Conservation (phyloP, 2,329 filamentous ascomycete genomes). For the Colletotrichum phormii region DNA sequence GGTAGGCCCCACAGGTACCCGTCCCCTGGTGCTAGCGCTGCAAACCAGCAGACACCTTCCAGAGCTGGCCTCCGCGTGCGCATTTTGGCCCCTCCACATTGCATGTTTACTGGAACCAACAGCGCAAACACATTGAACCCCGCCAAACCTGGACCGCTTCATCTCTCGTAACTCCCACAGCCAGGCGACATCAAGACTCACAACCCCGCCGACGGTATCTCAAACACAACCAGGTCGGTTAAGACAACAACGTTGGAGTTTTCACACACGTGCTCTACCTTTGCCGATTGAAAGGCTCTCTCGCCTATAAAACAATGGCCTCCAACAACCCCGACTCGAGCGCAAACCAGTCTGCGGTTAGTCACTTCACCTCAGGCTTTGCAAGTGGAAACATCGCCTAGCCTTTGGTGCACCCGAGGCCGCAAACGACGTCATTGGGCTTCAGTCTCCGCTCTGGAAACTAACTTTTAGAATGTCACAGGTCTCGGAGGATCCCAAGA, state of each 20-base stretch:
- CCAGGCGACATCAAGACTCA: not conserved
- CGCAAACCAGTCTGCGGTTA: constrained; percentile 49
- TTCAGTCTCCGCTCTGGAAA: not conserved
- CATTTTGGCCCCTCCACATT: not conserved
- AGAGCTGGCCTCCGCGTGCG: not conserved
- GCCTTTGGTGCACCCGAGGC: not conserved
- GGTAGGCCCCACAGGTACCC: not conserved
- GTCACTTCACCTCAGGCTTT: constrained; percentile 31
- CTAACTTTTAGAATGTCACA: constrained; percentile 38
- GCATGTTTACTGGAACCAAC: not conserved
- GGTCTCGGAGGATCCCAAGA: constrained; percentile 57
- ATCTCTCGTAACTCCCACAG: not conserved
- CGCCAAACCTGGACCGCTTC: constrained; percentile 8
- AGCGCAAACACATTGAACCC: not conserved
- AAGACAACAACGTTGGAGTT: too few relatives aligned
- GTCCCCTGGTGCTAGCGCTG: not conserved
- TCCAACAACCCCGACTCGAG: constrained; percentile 51
- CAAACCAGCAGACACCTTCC: not conserved
- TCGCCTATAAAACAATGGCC: constrained; percentile 46
- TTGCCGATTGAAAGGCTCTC: not conserved
- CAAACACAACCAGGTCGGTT: too few relatives aligned
- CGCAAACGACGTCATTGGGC: not conserved
- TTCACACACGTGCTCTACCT: not conserved
- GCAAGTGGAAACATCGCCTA: not conserved
- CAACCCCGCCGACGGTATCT: not conserved